Evolutionary conservation across 2,329 filamentous ascomycete genomes (phyloP), one percentile per base, ranked within the genome.

Genomic region (Parastagonospora avenae): DNA sequence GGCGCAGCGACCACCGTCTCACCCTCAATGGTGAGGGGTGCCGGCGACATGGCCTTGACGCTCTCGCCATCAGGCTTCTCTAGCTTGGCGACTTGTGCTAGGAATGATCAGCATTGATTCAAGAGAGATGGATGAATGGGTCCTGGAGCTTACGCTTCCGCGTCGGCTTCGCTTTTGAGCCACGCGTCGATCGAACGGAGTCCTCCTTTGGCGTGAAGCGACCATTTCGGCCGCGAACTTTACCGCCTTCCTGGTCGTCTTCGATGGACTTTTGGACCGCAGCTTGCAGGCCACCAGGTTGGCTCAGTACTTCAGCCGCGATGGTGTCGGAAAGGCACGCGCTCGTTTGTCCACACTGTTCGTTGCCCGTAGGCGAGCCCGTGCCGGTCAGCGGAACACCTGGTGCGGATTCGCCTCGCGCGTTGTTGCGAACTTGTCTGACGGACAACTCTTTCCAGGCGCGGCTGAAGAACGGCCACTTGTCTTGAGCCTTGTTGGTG

Each of bases 381-480:
- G 19, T 48, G 16, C 38, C 36, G 19, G 31, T 15, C 31, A 33
- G 31, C 11, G 27, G 46, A 2, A 54, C 42, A 15, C 53, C 48
- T 11, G 53, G 52, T 37, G 57, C 54, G 16, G 48, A 46, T 30
- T 59, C 53, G 4, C 62, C 55, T 6, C 56, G 55, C 2, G 60
- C 54, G 12, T 59, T 54, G n/a, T 60, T 62, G 30, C 55, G 57
- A 12, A 66, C 59, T 11, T 49, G 52, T 6, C 50, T 47, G 9
- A 54, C 47, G n/a, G 59, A 55, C 55, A 69, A 61, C 19, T 52
- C 44, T 40, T 66, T 68, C 57, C 58, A 62, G 28, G 52, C 55
- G 9, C 42, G 43, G 30, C 65, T 57, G 38, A 65, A 66, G 37
- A 71, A 70, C 16, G 68, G 68, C 67, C 67, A 71, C 47, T 69